Evolutionary conservation across 2,329 filamentous ascomycete genomes (phyloP), one percentile per base, ranked within the genome.

Genomic region (Cytospora leucostoma): DNA sequence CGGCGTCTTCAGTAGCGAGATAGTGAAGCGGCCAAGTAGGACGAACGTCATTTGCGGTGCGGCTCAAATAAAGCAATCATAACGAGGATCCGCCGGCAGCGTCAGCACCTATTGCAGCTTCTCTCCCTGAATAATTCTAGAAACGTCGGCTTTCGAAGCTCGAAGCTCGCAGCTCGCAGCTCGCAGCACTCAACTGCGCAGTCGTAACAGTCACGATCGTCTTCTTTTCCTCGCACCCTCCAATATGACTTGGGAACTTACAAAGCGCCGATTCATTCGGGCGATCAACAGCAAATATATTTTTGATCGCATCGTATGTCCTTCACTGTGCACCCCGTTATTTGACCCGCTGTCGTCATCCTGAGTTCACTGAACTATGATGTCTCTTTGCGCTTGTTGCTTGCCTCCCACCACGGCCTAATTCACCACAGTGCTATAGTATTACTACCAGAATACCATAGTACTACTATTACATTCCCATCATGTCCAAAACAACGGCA

Each of bases 271-370:
- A 69, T 76, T 91, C 71, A 75, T 86, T 71, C 84, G 88, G 73
- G 78, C 85, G 71, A 80, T 90, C 71, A 92, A 90, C 72, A 86
- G 81, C 75, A 88, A 88, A 75, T 92, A 86, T 76, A 86, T 93
- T 68, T 91, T 87, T 75, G 89, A 88, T 67, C 85, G 84, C 74
- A 80, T 92, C 72, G 90, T 93, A 82, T 73, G 89, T 86, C 59
- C 61, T 60, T 65, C 60, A 44, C 57, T 60, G 27, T 61, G 53
- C 56, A 50, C 52, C 49, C 27, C 60, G 51, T 19, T 62, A 15
- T 56, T 51, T 56, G 58, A 44, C 59, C 47, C 56, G 63, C 53
- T 65, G 52, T 56, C 65, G 53, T 59, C 59, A 67, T 59, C 53
- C 59, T 65, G 58, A 64, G 34, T 59, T 53, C 58, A 47, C 52